Percentiles rank a stretch among this genome's conserved stretches.
phyloP scores from a whole-genome alignment of 73 alveolate genomes.

The Durusdinium trenchii region DNA sequence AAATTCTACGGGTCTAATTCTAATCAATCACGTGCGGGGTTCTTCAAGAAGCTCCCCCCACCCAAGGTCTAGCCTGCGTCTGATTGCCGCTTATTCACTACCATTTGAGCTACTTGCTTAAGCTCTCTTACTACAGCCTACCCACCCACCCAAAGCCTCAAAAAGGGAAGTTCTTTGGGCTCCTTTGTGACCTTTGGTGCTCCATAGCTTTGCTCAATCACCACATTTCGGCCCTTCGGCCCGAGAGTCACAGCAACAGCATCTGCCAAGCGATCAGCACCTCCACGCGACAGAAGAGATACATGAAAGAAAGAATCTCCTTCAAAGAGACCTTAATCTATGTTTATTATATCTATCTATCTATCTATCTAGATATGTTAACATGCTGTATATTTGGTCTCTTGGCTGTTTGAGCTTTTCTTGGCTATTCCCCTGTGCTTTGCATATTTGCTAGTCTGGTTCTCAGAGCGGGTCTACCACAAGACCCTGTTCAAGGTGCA shows the following conservation, averaged over 20 bases:
- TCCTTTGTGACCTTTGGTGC: conserved; percentile 96
- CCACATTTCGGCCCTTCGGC: conserved; percentile 98
- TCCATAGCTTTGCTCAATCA: conserved; percentile 96
- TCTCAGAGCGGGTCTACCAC: background rate
- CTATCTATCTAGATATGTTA: too few species aligned
- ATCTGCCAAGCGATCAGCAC: conserved; percentile 97
- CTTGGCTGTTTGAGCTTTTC: background rate
- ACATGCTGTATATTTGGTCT: background rate
- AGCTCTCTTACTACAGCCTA: background rate
- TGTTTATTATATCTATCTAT: too few species aligned
- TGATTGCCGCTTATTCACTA: too few species aligned
- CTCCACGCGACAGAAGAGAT: background rate
- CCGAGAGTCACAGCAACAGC: conserved; percentile 98
- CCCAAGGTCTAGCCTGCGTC: too few species aligned
- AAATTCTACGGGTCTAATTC: too few species aligned
- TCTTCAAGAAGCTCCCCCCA: too few species aligned
- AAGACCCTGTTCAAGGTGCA: background rate
- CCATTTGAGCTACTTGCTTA: too few species aligned
- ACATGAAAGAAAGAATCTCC: background rate
- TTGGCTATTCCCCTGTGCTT: background rate
- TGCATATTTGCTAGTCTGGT: too few species aligned
- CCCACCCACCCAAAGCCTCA: background rate
- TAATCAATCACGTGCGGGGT: too few species aligned
- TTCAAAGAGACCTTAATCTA: background rate
- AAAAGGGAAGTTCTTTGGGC: background rate